Conservation (phyloP, 768 basidiomycete species). For the Boletus rubropictus region DNA sequence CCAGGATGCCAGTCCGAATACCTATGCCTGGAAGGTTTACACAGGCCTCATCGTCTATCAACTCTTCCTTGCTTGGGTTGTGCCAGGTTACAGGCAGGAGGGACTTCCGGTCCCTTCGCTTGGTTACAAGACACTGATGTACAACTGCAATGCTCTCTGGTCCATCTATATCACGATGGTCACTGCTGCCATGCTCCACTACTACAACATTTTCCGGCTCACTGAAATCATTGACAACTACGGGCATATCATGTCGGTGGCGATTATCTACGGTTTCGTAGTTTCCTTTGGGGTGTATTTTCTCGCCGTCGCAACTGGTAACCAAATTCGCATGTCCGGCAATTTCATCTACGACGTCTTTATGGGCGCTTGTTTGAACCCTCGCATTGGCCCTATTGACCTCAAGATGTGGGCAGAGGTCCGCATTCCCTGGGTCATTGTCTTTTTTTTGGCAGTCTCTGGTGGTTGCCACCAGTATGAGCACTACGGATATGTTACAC, state of each 20-base stretch:
- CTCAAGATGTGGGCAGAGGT: conserved; percentile 99
- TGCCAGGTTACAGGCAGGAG: conserved; percentile 91
- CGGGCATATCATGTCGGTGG: conserved; percentile 91
- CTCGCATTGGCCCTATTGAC: conserved; percentile 85
- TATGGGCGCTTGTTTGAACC: conserved; percentile 95
- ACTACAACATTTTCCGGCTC: conserved; percentile 78
- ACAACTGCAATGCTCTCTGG: conserved; percentile 92
- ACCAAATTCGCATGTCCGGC: conserved; percentile 89
- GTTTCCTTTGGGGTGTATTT: conserved; percentile 81
- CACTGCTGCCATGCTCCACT: conserved; percentile 71
- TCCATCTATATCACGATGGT: conserved; percentile 80
- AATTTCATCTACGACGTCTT: conserved; percentile 93
- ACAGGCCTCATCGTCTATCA: conserved; percentile 83
- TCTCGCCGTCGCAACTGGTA: conserved; percentile 67
- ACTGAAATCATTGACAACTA: conserved; percentile 95
- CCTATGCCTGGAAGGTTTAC: conserved; percentile 88
- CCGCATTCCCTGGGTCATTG: conserved; percentile 93
- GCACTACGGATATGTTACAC: conserved; percentile 83
- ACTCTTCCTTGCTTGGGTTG: conserved; percentile 80
- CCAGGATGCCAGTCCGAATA: conserved; percentile 88
- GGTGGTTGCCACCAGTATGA: conserved; percentile 97
- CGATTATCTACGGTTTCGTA: conserved; percentile 85
- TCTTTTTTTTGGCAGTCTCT: conserved; percentile 88
- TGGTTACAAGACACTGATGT: conserved; percentile 85
- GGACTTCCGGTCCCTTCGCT: conserved; percentile 95